Base-by-base conservation (phyloP, 768 basidiomycete species). In the Boletus patriciae region DNA sequence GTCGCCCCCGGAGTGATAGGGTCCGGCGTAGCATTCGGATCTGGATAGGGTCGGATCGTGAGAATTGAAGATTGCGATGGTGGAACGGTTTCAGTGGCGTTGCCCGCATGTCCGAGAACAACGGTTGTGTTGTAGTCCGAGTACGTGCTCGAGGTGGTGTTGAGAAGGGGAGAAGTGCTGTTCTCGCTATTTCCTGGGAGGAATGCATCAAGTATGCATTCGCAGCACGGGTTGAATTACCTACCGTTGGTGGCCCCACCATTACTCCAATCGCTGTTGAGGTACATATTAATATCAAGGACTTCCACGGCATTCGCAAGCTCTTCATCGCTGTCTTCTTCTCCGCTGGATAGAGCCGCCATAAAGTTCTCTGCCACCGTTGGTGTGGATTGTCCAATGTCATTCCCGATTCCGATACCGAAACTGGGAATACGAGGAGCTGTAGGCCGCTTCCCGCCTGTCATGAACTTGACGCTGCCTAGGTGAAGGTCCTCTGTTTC, bases 401-500 rank as follows among this genome's bases (percentile, higher is more conserved):
- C 80, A 65, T 82, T 82, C 4, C 81, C 86, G 16, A 88, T 74
- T 19, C 85, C 89, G 74, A 84, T 75, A 0, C 90, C 90, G 67
- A 94, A 94, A 73, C 90, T 94, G 1, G 92, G 92, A 57, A 94
- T 94, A 16, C 92, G 79, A n/a, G 86, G 89, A 1, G 76, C 83
- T 0, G 42, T 73, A 9, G 84, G 81, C 18, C 87, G 79, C 70
- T 83, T 87, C 4, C 78, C 77, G 11, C 83, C 83, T 1, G 85
- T 83, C 77, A 95, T 82, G 57, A 96, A 88, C 63, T 86, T 88
- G 73, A 97, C 77, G 57, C 90, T 93, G 8, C 94, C 93, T 34
- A 95, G 81, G 71, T 94, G 90, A 43, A 84, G 77, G 58, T 89
- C 86, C 33, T 85, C 84, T 9, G 77, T 78, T 58, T 88, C 86